Percentiles rank a stretch among this genome's conserved stretches.
phyloP scores from a whole-genome alignment of 495 filamentous ascomycete genomes.

The Xylaria telfairii region DNA sequence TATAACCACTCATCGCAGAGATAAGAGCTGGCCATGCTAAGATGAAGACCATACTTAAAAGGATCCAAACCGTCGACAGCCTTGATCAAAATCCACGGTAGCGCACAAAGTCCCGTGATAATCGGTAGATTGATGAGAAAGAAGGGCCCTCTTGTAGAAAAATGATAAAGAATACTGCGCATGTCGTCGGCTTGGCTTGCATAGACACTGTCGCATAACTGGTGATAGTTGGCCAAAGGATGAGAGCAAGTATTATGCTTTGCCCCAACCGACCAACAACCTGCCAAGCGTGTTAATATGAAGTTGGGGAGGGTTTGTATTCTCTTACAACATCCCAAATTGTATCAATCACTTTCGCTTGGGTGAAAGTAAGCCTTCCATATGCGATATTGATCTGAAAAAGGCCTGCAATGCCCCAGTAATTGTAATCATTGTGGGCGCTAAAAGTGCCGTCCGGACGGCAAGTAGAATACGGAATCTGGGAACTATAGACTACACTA shows the following conservation, averaged over 20 bases:
- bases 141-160: conserved; percentile 19
- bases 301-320: not conserved
- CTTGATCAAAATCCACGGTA: conserved; percentile 20
- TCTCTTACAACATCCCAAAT: conserved; percentile 34
- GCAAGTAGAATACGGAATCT: not conserved
- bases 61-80: conserved; percentile 12
- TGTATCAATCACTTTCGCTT: conserved; percentile 35
- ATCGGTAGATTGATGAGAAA: not conserved
- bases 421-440: not conserved
- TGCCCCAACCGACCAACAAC: not conserved
- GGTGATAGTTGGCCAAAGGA: conserved; percentile 27
- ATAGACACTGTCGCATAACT: conserved; percentile 27
- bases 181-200: conserved; percentile 29
- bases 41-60: conserved; percentile 32
- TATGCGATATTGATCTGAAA: conserved; percentile 34
- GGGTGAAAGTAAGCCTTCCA: conserved; percentile 28
- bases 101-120: conserved; percentile 1
- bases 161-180: conserved; percentile 20
- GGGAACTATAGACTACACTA: not conserved
- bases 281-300: not conserved
- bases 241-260: not conserved
- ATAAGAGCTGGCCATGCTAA: conserved; percentile 39
- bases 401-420: not conserved
- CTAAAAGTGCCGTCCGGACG: not conserved
- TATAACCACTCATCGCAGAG: conserved; percentile 44